These are phyloP conservation scores for Aspergillus cavernicola DNA, from an alignment of 495 filamentous ascomycete species.

Conservation along the genomic window DNA sequence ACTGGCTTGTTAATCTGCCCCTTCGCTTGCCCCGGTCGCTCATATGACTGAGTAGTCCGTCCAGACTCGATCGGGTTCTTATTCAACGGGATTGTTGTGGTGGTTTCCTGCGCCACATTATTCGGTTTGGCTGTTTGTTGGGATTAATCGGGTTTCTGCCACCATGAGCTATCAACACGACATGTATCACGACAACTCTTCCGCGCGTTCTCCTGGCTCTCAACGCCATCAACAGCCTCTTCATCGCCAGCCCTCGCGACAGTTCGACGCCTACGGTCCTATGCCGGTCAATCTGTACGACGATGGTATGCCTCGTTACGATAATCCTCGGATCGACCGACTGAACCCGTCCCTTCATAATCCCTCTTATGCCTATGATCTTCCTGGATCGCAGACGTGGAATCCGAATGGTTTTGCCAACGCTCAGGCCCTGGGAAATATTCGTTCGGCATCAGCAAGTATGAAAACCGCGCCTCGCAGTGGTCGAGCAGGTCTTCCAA, in stretches of 20 bases:
- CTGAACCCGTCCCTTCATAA: slow-evolving; percentile 52
- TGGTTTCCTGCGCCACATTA: slow-evolving; percentile 44
- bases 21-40: slow-evolving; percentile 25
- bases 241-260: slow-evolving; percentile 62
- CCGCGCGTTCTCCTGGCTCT: slow-evolving; percentile 58
- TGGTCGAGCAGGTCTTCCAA: slow-evolving; percentile 53
- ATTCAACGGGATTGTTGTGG: slow-evolving; percentile 39
- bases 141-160: slow-evolving; percentile 27
- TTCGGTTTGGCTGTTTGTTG: slow-evolving; percentile 27
- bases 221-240: slow-evolving; percentile 63
- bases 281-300: slow-evolving; percentile 63
- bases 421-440: slow-evolving; percentile 48
- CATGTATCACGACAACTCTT: slow-evolving; percentile 59
- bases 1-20: neutral
- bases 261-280: slow-evolving; percentile 64
- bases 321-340: slow-evolving; percentile 56
- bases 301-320: slow-evolving; percentile 59
- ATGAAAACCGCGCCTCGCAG: slow-evolving; percentile 51
- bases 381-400: slow-evolving; percentile 64
- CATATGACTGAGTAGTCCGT: slow-evolving; percentile 34
- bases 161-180: slow-evolving; percentile 58
- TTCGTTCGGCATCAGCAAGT: slow-evolving; percentile 53
- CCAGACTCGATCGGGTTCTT: slow-evolving; percentile 17
- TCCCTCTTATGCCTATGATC: slow-evolving; percentile 55
- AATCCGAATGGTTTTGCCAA: slow-evolving; percentile 55